Evolutionary conservation across 2,329 filamentous ascomycete species (phyloP).

Genomic region (Achaetomium macrosporum): DNA sequence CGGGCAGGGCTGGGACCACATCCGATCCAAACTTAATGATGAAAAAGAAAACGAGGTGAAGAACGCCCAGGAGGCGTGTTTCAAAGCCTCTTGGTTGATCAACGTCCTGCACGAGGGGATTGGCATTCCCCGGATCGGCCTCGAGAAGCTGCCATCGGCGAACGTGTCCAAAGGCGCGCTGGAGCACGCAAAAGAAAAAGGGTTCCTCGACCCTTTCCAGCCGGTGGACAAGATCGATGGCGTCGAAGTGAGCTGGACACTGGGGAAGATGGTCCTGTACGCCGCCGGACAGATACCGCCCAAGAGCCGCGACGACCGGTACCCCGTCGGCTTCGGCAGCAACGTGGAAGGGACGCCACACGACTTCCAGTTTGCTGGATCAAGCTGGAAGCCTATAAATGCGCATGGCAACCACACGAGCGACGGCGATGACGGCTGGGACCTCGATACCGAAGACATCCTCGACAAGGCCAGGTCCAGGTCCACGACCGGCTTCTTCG

Average conservation of each 20-base stretch:
- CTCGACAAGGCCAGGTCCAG: constrained; percentile 61
- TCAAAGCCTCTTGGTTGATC: constrained; percentile 97
- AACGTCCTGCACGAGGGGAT: constrained; percentile 95
- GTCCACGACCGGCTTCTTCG: constrained; percentile 65
- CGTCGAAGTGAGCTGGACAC: constrained; percentile 92
- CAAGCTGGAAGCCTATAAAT: constrained; percentile 36
- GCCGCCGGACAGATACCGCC: constrained; percentile 82
- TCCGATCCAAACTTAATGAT: constrained; percentile 59
- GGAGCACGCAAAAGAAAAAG: constrained; percentile 63
- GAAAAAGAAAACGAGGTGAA: constrained; percentile 68
- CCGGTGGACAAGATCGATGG: constrained; percentile 88
- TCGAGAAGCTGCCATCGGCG: constrained; percentile 59
- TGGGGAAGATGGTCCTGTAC: constrained; percentile 94
- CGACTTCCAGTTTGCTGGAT: constrained; percentile 82
- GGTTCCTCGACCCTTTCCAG: constrained; percentile 80
- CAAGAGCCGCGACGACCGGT: constrained; percentile 43
- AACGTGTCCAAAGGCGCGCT: constrained; percentile 70
- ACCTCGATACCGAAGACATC: constrained; percentile 48
- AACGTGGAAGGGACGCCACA: constrained; percentile 63
- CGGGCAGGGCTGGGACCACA: constrained; percentile 71
- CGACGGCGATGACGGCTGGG: constrained; percentile 51
- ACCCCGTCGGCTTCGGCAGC: constrained; percentile 89
- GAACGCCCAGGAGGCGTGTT: constrained; percentile 82
- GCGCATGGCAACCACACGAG: constrained; percentile 25
- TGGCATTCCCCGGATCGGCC: constrained; percentile 76